Evolutionary conservation across 129 eudicot genomes (phyloP).

Genomic region (Erigeron canadensis): DNA sequence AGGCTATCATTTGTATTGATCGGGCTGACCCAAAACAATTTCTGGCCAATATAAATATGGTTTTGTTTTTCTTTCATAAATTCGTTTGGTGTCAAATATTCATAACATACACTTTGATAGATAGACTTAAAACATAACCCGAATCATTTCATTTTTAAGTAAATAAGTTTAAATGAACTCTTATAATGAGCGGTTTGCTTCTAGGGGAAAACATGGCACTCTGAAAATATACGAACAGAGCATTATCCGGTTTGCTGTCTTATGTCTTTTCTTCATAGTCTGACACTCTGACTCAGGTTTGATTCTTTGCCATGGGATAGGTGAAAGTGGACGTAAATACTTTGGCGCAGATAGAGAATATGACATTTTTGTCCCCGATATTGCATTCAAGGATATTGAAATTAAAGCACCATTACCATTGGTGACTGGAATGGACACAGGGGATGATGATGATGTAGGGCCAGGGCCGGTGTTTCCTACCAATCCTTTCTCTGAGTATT

Average conservation of each 20-base stretch:
- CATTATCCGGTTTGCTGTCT: neutral
- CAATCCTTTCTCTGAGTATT: conserved; percentile 37
- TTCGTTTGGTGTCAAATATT: neutral
- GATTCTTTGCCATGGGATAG: conserved; percentile 13
- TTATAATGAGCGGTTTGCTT: neutral
- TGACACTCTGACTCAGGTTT: neutral
- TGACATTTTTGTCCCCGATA: conserved; percentile 28
- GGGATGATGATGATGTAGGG: conserved; percentile 44
- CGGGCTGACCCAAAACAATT: neutral
- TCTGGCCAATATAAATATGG: neutral
- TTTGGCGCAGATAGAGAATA: conserved; percentile 26
- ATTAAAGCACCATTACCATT: conserved; percentile 45
- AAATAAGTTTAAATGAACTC: neutral
- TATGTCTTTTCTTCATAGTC: neutral
- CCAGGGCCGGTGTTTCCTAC: conserved; percentile 30
- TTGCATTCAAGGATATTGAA: conserved; percentile 45
- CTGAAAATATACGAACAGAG: neutral
- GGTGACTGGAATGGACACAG: conserved; percentile 42
- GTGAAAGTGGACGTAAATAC: conserved; percentile 24
- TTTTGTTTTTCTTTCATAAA: neutral
- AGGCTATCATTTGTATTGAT: neutral
- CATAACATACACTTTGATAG: neutral
- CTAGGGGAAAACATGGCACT: neutral
- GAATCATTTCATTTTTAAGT: neutral
- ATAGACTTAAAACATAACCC: neutral